A percentile compares a stretch with the other conserved stretches of the same genome.
phyloP scores from a whole-genome alignment of 371 early-diverging fungal genomes.

The Mucor indicus region DNA sequence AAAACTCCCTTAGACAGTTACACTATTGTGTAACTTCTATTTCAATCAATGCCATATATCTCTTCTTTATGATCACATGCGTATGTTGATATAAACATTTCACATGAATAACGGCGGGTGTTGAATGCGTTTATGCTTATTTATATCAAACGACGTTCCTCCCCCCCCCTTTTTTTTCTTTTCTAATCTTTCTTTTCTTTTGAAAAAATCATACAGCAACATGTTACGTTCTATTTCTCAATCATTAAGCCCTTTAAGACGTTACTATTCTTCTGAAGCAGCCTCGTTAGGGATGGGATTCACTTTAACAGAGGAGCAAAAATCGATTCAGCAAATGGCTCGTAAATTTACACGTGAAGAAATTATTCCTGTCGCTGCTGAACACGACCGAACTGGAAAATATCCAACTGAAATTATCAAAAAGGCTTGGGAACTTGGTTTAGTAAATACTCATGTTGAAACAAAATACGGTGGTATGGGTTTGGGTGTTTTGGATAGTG shows the following conservation, averaged over 20 bases:
- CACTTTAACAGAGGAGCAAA: slow-evolving; percentile 80
- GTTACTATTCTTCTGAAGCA: slow-evolving; percentile 13
- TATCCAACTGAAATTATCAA: slow-evolving; percentile 90
- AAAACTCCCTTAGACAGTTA: no score
- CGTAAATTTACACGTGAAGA: slow-evolving; percentile 90
- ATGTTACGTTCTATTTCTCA: slow-evolving; percentile 11
- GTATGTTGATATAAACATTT: no score
- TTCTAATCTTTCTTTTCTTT: not conserved
- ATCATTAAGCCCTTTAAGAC: slow-evolving; percentile 1
- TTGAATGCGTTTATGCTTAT: no score
- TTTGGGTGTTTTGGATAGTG: slow-evolving; percentile 78
- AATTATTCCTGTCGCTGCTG: slow-evolving; percentile 91
- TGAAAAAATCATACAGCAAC: not conserved
- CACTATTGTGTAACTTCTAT: no score
- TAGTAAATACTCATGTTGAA: slow-evolving; percentile 93
- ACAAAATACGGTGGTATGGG: slow-evolving; percentile 85
- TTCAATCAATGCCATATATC: no score
- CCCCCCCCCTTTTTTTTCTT: not conserved
- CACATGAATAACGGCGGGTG: no score
- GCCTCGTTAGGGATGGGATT: slow-evolving; percentile 50
- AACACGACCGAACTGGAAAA: slow-evolving; percentile 92
- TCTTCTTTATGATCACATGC: no score
- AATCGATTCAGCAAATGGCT: slow-evolving; percentile 86
- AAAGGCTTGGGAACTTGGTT: slow-evolving; percentile 95
- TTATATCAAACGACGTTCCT: no score